Conservation (phyloP, 202 grass and related monocot genomes). For the Brachypodium distachyon region DNA sequence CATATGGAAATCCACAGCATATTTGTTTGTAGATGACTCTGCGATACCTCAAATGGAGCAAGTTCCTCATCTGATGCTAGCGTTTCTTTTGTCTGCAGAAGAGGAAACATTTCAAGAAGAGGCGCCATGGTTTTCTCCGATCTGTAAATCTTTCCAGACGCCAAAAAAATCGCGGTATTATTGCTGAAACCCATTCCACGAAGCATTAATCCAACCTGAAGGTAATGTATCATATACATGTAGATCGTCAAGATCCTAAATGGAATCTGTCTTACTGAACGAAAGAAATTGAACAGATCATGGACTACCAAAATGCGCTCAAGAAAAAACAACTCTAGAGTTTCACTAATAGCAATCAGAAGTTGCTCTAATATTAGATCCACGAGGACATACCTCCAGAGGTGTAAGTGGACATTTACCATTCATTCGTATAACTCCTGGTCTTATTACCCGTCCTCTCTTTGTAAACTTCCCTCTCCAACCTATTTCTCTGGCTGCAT, state of each 20-base stretch:
- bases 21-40: not conserved
- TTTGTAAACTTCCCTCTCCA: slow-evolving; percentile 98
- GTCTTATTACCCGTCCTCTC: slow-evolving; percentile 71
- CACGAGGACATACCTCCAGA: slow-evolving; percentile 77
- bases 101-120: slow-evolving; percentile 97
- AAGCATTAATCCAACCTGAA: slow-evolving; percentile 96
- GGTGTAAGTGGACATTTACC: slow-evolving; percentile 98
- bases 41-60: slow-evolving; percentile 74
- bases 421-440: slow-evolving; percentile 86
- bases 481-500: slow-evolving; percentile 78
- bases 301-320: not conserved
- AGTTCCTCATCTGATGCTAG: slow-evolving; percentile 77
- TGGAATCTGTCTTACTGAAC: slow-evolving; percentile 12
- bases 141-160: slow-evolving; percentile 93
- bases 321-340: not conserved
- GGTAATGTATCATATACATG: slow-evolving; percentile 11
- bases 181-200: slow-evolving; percentile 93
- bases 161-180: slow-evolving; percentile 89
- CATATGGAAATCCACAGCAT: not conserved
- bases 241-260: slow-evolving; percentile 6
- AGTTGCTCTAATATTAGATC: slow-evolving; percentile 4
- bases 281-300: slow-evolving; percentile 13
- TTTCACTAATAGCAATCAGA: not conserved
- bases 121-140: slow-evolving; percentile 80
- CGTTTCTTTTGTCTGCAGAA: slow-evolving; percentile 87